Percentiles rank a stretch among this genome's conserved stretches.
Conservation (phyloP, 2,329 filamentous ascomycete species). For the Colletotrichum gloeosporioides region DNA sequence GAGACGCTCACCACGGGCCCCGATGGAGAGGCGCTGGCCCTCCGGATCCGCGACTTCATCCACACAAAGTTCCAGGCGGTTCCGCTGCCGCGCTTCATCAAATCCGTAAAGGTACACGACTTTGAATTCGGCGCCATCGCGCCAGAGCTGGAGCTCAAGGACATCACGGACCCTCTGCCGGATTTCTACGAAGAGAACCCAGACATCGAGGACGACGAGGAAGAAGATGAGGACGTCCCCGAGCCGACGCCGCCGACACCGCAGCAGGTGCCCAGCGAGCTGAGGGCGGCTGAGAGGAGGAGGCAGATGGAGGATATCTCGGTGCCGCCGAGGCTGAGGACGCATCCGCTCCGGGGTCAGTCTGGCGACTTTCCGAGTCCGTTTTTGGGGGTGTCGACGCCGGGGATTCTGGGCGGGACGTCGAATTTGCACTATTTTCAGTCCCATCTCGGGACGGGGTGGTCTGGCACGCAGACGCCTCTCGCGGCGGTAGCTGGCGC, state of each 20-base stretch:
- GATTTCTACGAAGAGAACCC: conserved; percentile 93
- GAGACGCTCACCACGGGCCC: conserved; percentile 87
- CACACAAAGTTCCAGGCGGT: conserved; percentile 96
- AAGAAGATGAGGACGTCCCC: conserved; percentile 41
- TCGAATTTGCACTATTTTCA: conserved; percentile 85
- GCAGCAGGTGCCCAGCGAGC: conserved; percentile 16
- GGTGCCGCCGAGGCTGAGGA: conserved; percentile 45
- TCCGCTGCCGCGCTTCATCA: conserved; percentile 91
- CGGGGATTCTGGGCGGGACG: conserved; percentile 72
- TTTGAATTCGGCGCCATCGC: conserved; percentile 89
- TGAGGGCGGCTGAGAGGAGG: conserved; percentile 24
- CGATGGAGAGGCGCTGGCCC: conserved; percentile 84
- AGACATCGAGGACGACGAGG: conserved; percentile 55
- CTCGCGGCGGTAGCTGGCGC: conserved; percentile 80
- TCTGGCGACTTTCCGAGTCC: conserved; percentile 54
- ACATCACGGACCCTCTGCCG: conserved; percentile 92
- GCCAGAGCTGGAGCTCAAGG: conserved; percentile 90
- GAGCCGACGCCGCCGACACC: conserved; percentile 25
- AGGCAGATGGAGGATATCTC: conserved; percentile 16
- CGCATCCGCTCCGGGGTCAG: conserved; percentile 29
- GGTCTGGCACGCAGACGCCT: conserved; percentile 80
- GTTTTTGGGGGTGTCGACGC: conserved; percentile 65
- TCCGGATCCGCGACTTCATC: conserved; percentile 89
- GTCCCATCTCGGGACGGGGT: conserved; percentile 72
- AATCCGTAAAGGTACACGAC: conserved; percentile 90